phyloP scores from a whole-genome alignment of 23 red algal species.

The Gracilaria gracilis region DNA sequence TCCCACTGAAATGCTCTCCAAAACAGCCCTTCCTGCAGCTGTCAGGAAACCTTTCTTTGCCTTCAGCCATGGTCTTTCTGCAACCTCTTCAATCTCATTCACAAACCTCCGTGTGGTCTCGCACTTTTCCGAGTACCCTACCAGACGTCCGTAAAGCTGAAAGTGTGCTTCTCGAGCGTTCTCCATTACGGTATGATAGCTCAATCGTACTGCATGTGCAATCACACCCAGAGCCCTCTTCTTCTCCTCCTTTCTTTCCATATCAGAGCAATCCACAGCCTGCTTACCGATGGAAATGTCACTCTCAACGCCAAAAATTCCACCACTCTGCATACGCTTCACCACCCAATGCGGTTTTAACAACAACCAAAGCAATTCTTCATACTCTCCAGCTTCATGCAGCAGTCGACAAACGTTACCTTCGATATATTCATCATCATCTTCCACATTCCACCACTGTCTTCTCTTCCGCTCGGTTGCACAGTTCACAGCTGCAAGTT shows the following conservation, averaged over 20 bases:
- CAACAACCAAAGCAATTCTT: background rate
- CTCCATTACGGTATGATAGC: background rate
- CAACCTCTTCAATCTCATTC: background rate
- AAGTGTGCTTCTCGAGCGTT: background rate
- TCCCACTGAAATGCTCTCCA: background rate
- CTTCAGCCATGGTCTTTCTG: background rate
- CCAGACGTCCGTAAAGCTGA: constrained; percentile 8
- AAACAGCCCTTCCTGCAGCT: background rate
- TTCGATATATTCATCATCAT: background rate
- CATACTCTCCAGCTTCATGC: background rate
- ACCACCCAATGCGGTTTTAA: too few relatives aligned
- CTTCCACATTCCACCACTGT: background rate
- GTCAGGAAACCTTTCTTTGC: background rate
- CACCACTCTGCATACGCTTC: too few relatives aligned
- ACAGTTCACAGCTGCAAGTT: too few relatives aligned
- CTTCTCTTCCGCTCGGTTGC: too few relatives aligned
- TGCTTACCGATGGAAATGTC: too few relatives aligned
- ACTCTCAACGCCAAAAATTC: too few relatives aligned
- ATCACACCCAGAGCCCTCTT: too few relatives aligned
- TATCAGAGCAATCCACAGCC: too few relatives aligned
- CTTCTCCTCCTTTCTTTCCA: too few relatives aligned
- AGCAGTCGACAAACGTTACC: background rate
- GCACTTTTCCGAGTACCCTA: background rate
- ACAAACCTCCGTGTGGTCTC: background rate
- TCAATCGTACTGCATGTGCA: too few relatives aligned